Percentiles rank a stretch among this genome's conserved stretches.
Evolutionary conservation across 2,329 filamentous ascomycete genomes (phyloP).

Genomic region (Fusarium duplospermum): DNA sequence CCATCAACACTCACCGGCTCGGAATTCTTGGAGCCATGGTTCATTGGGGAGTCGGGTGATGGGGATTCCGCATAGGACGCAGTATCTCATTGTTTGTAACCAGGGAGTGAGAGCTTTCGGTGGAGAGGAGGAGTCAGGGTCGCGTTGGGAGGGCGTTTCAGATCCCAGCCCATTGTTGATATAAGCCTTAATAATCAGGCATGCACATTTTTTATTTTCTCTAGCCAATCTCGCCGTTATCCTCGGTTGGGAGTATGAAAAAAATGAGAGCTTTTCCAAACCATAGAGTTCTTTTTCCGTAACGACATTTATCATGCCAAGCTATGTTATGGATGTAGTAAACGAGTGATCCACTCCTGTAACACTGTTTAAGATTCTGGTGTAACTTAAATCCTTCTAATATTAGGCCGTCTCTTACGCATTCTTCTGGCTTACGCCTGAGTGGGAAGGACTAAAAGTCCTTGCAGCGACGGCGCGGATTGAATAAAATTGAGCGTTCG

Average conservation of each 20-base stretch:
- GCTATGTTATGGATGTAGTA: neutral
- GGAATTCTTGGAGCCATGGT: conserved; percentile 16
- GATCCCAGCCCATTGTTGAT: neutral
- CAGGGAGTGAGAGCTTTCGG: neutral
- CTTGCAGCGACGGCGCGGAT: too few species aligned
- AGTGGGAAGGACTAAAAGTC: too few species aligned
- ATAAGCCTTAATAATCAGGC: neutral
- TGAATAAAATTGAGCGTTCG: too few species aligned
- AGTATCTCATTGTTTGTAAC: neutral
- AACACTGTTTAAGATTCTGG: neutral
- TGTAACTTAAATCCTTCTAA: neutral
- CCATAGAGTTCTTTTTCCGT: neutral
- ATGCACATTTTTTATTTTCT: neutral
- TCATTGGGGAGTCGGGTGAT: neutral
- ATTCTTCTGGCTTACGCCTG: too few species aligned
- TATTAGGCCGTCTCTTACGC: neutral
- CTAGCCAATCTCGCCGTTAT: neutral
- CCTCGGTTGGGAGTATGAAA: neutral
- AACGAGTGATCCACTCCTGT: neutral
- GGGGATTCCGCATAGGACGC: conserved; percentile 10
- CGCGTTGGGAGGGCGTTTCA: neutral
- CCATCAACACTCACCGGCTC: conserved; percentile 12
- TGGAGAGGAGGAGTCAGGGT: neutral
- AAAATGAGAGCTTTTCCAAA: neutral
- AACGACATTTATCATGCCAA: neutral